Evolutionary conservation across 1,284 basidiomycete genomes (phyloP), one percentile per base, ranked within the genome.

Genomic region (Phylloboletellus chloephorus): DNA sequence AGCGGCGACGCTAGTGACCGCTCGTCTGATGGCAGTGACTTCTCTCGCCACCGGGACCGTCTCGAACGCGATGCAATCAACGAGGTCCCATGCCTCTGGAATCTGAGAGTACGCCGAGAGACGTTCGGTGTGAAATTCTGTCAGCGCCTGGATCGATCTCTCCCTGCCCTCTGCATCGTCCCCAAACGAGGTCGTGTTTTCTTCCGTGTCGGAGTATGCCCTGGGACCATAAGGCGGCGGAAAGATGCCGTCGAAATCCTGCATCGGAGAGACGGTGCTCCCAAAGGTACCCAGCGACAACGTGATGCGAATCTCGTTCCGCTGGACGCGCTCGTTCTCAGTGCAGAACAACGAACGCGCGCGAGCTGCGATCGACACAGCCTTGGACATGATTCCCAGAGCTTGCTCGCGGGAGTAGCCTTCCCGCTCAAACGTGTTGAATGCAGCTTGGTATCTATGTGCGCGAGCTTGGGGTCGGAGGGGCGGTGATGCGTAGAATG

Each of bases 211-310:
- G 2, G 51, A 55, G 47, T 67, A 73, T 2, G 54, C 68, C 39
- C 58, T 62, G 0, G 83, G 86, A 0, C 86, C 86, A 50, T 75
- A 87, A 0, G 85, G 85, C 0, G 81, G 78, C 1, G 87, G 84
- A 52, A 88, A 89, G 48, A 76, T 67, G 5, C 83, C 87, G 44
- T 73, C 69, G 53, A 81, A 89, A 56, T 90, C 87, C 51, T 88
- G 82, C 20, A 80, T 74, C 0, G 81, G 79, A 5, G 62, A 58
- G 11, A 88, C 66, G 2, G 75, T 79, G 2, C 83, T 79, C 25
- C 88, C 87, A 52, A 76, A 88, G 0, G 85, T 79, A 7, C 88
- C 87, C 13, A 90, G 64, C 4, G 84, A 84, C 3, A 91, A 68
- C 0, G 76, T 81, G 32, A 88, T 72, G 31, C 64, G 65, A 34